Evolutionary conservation across 768 basidiomycete species (phyloP), one percentile per base, ranked within the genome.

Genomic region (Hericium erinaceus): DNA sequence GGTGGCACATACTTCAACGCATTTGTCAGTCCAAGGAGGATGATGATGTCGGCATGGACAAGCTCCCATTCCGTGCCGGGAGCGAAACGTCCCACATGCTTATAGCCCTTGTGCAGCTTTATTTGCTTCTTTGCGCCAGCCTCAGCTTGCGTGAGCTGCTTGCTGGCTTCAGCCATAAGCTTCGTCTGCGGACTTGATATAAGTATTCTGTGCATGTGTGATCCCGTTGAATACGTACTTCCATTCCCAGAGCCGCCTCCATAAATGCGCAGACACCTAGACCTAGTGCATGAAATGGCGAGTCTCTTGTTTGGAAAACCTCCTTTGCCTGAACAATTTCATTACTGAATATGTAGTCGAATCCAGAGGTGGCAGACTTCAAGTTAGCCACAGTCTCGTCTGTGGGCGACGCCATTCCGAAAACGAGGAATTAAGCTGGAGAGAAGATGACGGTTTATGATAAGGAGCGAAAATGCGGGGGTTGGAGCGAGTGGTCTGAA

Each of bases 231-330:
- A 22, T 33, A 46, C 10, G 10, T 28, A 84, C 85, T 79, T 92
- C 89, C 82, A 90, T 82, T n/a, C 87, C 86, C 13, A 91, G 71
- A 1, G 85, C 87, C 0, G 88, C 90, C 67, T 89, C 84, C 48
- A 91, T 72, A 62, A 91, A 91, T 0, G 81, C 79, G 58, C 83
- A 84, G 0, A 85, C 82, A 15, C 88, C 89, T 0, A 81, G 72
- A 1, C 89, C 89, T 58, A 91, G 74, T 18, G 80, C 74, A 68
- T 92, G 89, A 64, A 89, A 86, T 0, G 89, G 82, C 40, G 85
- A 84, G 39, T 80, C 75, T 2, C 70, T 56, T 13, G 66, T 64
- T n/a, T 72, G 60, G 66, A 89, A 85, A 40, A 75, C 71, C 11
- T 71, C 64, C 57, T 78, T 71, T 0, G 89, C 85, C 0, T 74